These are phyloP conservation scores for Scalesia atractyloides DNA, from an alignment of 129 eudicot genomes.

Conservation along the genomic window DNA sequence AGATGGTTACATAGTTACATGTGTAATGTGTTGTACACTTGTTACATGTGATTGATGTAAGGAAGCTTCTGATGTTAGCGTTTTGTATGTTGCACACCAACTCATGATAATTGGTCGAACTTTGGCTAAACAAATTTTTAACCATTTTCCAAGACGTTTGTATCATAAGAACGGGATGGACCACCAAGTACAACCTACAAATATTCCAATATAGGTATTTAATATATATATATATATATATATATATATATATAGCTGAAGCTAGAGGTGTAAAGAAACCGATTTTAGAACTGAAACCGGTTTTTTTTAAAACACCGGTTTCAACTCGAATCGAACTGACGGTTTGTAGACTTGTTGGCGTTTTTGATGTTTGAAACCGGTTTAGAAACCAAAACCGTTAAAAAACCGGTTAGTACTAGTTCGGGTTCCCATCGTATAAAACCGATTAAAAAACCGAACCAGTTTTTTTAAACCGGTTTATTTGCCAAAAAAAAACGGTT, in stretches of 20 bases:
- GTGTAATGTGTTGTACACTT: constrained; percentile 20
- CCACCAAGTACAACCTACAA: constrained; percentile 28
- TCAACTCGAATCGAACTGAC: no score
- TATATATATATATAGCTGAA: not conserved
- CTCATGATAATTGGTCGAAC: constrained; percentile 38
- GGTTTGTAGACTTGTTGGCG: no score
- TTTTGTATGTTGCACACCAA: constrained; percentile 40
- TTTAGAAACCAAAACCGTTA: no score
- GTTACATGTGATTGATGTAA: constrained; percentile 38
- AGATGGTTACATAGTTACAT: not conserved
- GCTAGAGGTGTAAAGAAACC: no score
- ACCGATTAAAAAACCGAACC: no score
- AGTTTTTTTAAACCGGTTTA: no score
- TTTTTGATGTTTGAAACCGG: no score
- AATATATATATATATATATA: not conserved
- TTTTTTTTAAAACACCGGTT: no score
- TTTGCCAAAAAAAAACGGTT: no score
- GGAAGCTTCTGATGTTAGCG: constrained; percentile 45
- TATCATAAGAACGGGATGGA: constrained; percentile 6
- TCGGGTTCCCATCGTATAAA: no score
- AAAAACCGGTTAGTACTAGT: no score
- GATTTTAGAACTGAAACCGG: no score
- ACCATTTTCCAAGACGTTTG: constrained; percentile 30
- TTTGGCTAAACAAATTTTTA: constrained; percentile 43
- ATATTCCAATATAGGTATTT: not conserved